Conservation (phyloP, 192 early-diverging fungal species). For the Linnemannia hyalina region DNA sequence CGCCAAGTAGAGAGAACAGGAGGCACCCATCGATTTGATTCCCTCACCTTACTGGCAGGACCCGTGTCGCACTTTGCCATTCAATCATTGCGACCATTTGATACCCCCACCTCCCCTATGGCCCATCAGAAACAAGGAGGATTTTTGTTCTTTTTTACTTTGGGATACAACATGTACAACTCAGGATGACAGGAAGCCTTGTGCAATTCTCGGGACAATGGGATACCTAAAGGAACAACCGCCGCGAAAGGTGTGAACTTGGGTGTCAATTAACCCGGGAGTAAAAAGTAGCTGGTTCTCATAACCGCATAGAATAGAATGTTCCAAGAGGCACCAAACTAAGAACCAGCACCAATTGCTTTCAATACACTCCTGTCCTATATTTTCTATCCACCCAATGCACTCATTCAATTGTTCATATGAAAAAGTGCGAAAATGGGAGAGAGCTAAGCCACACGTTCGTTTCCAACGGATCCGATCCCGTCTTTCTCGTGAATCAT, state of each 20-base stretch:
- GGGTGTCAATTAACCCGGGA: no score
- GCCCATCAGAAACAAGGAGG: neutral
- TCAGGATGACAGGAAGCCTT: neutral
- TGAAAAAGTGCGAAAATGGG: neutral
- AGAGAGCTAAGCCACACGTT: neutral
- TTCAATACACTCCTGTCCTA: no score
- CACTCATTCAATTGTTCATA: no score
- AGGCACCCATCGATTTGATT: neutral
- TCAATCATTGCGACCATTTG: neutral
- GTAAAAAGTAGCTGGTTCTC: no score
- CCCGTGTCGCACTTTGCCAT: neutral
- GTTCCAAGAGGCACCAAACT: no score
- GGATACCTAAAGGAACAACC: neutral
- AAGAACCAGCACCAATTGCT: no score
- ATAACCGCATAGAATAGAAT: no score
- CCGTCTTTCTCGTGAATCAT: slow-evolving; percentile 4
- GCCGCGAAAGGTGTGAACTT: no score
- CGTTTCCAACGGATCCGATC: slow-evolving; percentile 1
- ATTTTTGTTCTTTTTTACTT: neutral
- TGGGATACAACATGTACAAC: neutral
- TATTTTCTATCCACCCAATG: no score
- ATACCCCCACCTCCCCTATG: neutral
- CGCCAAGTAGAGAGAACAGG: slow-evolving; percentile 12
- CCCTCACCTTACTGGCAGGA: neutral
- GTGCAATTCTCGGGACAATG: neutral